Percentiles rank a stretch among this genome's conserved stretches.
These are phyloP conservation scores for Raphanus raphanistrum DNA, from an alignment of 345 rosid species.

Conservation along the genomic window DNA sequence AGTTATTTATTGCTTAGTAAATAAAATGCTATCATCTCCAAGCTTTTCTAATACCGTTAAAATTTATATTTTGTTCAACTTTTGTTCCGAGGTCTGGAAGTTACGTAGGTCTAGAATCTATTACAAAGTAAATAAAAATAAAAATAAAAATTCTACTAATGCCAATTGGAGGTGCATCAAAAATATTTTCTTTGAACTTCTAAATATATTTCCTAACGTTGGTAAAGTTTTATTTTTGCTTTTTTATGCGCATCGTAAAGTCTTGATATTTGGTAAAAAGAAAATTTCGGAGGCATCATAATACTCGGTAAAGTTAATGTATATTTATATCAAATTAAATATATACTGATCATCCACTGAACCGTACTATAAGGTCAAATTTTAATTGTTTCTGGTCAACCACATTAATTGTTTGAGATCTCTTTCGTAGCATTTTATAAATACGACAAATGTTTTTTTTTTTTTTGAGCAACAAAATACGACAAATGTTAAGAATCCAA, in stretches of 20 bases:
- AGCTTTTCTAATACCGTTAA: neutral
- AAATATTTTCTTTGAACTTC: neutral
- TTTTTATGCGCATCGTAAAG: no score
- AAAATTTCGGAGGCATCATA: no score
- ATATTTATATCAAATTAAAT: neutral
- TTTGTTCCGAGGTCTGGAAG: neutral
- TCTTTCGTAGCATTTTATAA: neutral
- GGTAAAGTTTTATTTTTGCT: no score
- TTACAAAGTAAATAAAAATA: neutral
- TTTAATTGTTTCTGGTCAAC: neutral
- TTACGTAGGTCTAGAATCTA: neutral
- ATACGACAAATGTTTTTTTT: neutral
- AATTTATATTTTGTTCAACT: neutral
- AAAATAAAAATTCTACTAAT: neutral
- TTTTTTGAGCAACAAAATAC: no score
- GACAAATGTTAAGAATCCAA: neutral
- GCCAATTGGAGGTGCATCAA: neutral
- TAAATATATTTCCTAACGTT: neutral
- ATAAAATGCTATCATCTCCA: conserved; percentile 4
- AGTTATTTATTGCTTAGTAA: conserved; percentile 8
- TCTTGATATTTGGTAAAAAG: no score
- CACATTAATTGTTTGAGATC: conserved; percentile 8
- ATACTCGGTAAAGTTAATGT: neutral
- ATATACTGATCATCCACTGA: neutral
- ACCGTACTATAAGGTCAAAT: neutral